Evolutionary conservation across 2,329 filamentous ascomycete species (phyloP), one percentile per base, ranked within the genome.

Genomic region (Periconia sp.): DNA sequence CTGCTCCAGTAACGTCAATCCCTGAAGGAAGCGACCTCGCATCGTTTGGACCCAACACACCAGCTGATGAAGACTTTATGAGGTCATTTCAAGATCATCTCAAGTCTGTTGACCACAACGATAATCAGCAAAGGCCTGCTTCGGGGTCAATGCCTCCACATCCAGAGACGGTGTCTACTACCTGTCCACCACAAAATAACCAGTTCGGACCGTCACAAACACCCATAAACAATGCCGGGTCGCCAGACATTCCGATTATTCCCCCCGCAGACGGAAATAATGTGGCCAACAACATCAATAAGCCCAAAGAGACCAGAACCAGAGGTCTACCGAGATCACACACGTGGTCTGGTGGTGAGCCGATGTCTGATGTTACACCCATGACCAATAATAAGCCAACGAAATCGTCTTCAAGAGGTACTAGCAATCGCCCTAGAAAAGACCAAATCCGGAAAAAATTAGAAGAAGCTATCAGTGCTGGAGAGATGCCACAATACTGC

Each of bases 401-500:
- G 15, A 54, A 54, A 13, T 27, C 23, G 23, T 27, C 23, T 27
- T 27, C 23, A 8, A 27, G 23, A 27, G 23, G 23, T 27, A 3
- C 23, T 27, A 27, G 23, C 23, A 27, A 27, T 61, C 62, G 27
- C 62, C 64, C 52, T 73, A 79, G 51, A 80, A 76, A 77, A 72
- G 89, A 90, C 58, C 76, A 81, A 52, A 84, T 87, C 46, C 78
- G 82, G 58, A 78, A 82, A 20, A 79, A 79, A 47, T 70, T 87
- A 19, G 77, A 83, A 41, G 72, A 76, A 52, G 80, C 82, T 19
- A 86, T 97, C 50, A 81, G 82, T n/a, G 85, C 85, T 50, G 94
- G 94, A 6, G 84, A 92, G 60, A 88, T 92, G 80, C 94, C 94
- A 0, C 88, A 89, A 1, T 97, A 88, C 67, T 99, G 94, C 72